Percentiles rank a stretch among this genome's conserved stretches.
Conservation (phyloP, 2,329 filamentous ascomycete species). For the Diaporthe australafricana region DNA sequence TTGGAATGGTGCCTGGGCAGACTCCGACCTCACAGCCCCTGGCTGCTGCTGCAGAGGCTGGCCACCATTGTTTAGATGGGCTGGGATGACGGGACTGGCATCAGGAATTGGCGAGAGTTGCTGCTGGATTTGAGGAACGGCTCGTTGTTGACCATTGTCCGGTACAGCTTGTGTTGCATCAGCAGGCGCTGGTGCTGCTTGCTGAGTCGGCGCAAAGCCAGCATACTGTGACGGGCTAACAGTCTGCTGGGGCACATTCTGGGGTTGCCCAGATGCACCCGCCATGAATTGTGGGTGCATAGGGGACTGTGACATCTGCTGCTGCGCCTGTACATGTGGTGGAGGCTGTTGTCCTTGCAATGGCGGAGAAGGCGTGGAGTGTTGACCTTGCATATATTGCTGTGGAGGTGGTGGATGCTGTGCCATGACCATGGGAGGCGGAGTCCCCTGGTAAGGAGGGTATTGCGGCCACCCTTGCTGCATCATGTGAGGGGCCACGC, state of each 20-base stretch:
- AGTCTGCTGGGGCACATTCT: conserved; percentile 23
- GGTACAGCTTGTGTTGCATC: not conserved
- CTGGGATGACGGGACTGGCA: not conserved
- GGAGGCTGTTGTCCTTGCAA: conserved; percentile 24
- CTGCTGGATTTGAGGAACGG: not conserved
- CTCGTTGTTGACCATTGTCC: not conserved
- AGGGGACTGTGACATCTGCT: conserved; percentile 7
- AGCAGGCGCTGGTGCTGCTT: conserved; percentile 11
- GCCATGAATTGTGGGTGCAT: not conserved
- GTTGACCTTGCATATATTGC: conserved; percentile 33
- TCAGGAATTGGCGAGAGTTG: conserved; percentile 27
- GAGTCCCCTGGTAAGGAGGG: conserved; percentile 32
- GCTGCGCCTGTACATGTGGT: conserved; percentile 22
- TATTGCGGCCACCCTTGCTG: conserved; percentile 36
- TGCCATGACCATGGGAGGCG: conserved; percentile 31
- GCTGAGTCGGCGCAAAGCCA: conserved; percentile 2
- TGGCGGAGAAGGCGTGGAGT: conserved; percentile 13
- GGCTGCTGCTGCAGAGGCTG: conserved; percentile 29
- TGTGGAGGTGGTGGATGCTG: conserved; percentile 33
- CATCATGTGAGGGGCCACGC: conserved; percentile 29
- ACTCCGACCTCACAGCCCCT: conserved; percentile 12
- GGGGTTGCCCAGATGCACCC: not conserved
- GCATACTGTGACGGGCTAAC: not conserved
- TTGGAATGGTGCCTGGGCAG: not conserved
- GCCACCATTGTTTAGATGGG: conserved; percentile 14